Evolutionary conservation across 495 filamentous ascomycete genomes (phyloP).

Genomic region (Hyaloscypha hepaticicola): DNA sequence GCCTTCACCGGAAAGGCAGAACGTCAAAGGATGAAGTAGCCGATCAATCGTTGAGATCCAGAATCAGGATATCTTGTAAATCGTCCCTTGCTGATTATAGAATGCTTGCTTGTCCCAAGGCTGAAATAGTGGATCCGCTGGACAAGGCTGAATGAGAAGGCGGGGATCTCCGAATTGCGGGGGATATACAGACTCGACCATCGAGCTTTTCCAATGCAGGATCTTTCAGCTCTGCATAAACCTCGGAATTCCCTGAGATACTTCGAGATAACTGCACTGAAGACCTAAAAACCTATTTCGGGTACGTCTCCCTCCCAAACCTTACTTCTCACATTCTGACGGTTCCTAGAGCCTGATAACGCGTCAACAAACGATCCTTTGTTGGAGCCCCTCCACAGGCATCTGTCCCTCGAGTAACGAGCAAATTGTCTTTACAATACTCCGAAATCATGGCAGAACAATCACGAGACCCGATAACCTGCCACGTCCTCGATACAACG

Average conservation of each 20-base stretch:
- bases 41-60: too few relatives aligned
- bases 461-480: conserved; percentile 50
- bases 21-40: too few relatives aligned
- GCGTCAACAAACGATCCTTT: neutral
- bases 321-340: neutral
- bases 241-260: neutral
- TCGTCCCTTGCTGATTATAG: too few relatives aligned
- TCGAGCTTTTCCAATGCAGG: neutral
- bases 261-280: neutral
- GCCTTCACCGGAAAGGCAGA: too few relatives aligned
- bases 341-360: neutral
- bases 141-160: conserved; percentile 17
- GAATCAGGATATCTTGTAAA: too few relatives aligned
- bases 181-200: neutral
- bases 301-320: neutral
- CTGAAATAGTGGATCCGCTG: neutral
- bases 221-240: neutral
- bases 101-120: too few relatives aligned
- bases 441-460: conserved; percentile 14
- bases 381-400: neutral
- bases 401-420: neutral
- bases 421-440: neutral
- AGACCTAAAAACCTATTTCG: neutral
- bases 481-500: conserved; percentile 62
- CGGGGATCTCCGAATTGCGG: conserved; percentile 28